phyloP scores from a whole-genome alignment of 805 yeast species.

The Kodamaea sagamina region DNA sequence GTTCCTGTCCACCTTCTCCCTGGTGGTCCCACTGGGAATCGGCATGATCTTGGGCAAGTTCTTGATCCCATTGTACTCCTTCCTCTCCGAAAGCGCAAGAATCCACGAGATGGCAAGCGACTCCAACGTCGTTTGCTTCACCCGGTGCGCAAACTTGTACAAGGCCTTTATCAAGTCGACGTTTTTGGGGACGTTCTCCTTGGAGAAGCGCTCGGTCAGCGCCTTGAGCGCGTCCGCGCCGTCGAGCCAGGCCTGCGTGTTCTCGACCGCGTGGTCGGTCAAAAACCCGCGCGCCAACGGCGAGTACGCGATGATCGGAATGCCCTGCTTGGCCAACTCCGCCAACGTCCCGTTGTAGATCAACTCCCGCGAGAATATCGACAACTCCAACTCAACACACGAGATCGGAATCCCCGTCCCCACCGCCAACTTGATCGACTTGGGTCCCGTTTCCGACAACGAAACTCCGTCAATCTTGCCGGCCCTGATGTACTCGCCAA shows the following conservation, averaged over 20 bases:
- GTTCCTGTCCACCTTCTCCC: constrained; percentile 63
- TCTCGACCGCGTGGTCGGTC: constrained; percentile 57
- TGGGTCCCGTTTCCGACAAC: constrained; percentile 68
- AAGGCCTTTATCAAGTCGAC: constrained; percentile 49
- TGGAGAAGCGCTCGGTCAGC: constrained; percentile 56
- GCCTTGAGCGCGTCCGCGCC: constrained; percentile 58
- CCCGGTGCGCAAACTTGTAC: constrained; percentile 48
- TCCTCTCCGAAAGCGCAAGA: constrained; percentile 66
- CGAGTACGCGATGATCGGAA: constrained; percentile 78
- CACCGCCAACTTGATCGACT: constrained; percentile 60
- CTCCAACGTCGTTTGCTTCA: constrained; percentile 60
- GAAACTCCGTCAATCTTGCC: constrained; percentile 74
- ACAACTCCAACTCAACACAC: constrained; percentile 77
- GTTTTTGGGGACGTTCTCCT: constrained; percentile 59
- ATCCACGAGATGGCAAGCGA: constrained; percentile 42
- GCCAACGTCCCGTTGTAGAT: constrained; percentile 63
- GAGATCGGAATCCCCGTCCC: constrained; percentile 54
- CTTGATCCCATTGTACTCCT: constrained; percentile 43
- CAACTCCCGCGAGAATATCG: constrained; percentile 67
- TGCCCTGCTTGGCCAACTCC: constrained; percentile 53
- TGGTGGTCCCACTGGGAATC: constrained; percentile 75
- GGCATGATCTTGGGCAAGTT: constrained; percentile 64
- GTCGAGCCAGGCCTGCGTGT: constrained; percentile 28
- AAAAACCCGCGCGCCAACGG: constrained; percentile 81
- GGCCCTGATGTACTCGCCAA: constrained; percentile 58